These are phyloP conservation scores for Leishmania aethiopica DNA, from an alignment of 208 protist species.

Conservation along the genomic window DNA sequence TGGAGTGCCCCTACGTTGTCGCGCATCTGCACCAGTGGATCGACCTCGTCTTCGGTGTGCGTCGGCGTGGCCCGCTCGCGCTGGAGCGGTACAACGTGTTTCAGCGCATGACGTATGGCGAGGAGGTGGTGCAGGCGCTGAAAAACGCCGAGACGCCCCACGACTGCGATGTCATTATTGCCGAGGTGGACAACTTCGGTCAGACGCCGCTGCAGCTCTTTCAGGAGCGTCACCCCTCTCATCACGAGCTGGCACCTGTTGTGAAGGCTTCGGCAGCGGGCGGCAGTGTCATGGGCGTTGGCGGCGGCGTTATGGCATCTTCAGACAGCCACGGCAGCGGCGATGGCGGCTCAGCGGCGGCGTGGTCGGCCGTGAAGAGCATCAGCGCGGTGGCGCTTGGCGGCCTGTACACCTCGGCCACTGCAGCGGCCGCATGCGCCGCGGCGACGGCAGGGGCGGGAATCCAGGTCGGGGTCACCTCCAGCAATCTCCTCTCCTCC, in stretches of 20 bases:
- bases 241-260: slow-evolving; percentile 65
- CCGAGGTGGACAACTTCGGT: slow-evolving; percentile 98
- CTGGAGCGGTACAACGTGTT: slow-evolving; percentile 94
- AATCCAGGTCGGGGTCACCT: slow-evolving; percentile 18
- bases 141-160: slow-evolving; percentile 82
- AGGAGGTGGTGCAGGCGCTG: slow-evolving; percentile 76
- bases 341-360: background rate
- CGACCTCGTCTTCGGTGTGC: slow-evolving; percentile 98
- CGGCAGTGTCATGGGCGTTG: background rate
- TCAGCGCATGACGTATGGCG: slow-evolving; percentile 98
- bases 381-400: slow-evolving; percentile 25
- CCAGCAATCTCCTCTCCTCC: slow-evolving; percentile 29
- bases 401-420: slow-evolving; percentile 21
- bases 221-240: slow-evolving; percentile 87
- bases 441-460: background rate
- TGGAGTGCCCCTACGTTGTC: slow-evolving; percentile 94
- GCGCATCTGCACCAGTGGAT: slow-evolving; percentile 97
- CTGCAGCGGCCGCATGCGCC: background rate
- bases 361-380: slow-evolving; percentile 4
- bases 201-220: slow-evolving; percentile 97
- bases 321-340: background rate
- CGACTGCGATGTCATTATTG: slow-evolving; percentile 88
- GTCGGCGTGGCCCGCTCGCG: slow-evolving; percentile 90
- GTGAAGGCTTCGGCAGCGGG: slow-evolving; percentile 11
- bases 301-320: background rate